phyloP scores from a whole-genome alignment of 495 filamentous ascomycete genomes.

The Penicillium antarcticum region DNA sequence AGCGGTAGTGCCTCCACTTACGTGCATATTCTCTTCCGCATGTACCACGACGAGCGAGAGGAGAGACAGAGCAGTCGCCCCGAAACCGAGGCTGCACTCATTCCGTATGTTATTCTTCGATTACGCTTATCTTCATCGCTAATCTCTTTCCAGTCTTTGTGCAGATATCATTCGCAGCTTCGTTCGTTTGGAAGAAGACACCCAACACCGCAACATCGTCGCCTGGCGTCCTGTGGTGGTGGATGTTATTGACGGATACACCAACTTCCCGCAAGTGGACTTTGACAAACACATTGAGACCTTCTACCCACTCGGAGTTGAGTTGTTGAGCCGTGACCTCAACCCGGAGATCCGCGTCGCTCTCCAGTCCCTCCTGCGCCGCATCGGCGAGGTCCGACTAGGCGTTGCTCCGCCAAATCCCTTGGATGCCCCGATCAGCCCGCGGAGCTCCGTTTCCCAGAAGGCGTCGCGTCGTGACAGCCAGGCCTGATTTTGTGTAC shows the following conservation, averaged over 20 bases:
- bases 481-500: conserved; percentile 12
- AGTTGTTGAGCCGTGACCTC: conserved; percentile 78
- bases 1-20: conserved; percentile 89
- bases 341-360: conserved; percentile 72
- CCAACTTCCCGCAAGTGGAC: conserved; percentile 76
- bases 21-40: conserved; percentile 87
- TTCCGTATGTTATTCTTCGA: conserved; percentile 61
- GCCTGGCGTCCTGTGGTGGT: conserved; percentile 97
- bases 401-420: conserved; percentile 50
- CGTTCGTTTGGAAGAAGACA: conserved; percentile 82
- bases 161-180: conserved; percentile 87
- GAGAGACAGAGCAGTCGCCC: conserved; percentile 74
- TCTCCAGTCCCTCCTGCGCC: conserved; percentile 68
- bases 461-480: conserved; percentile 29
- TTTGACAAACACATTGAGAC: conserved; percentile 74
- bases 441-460: conserved; percentile 41
- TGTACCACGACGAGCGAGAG: conserved; percentile 87
- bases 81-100: conserved; percentile 85
- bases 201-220: conserved; percentile 90
- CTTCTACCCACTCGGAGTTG: conserved; percentile 84
- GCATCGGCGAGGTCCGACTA: conserved; percentile 79
- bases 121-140: conserved; percentile 5
- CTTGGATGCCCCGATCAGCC: conserved; percentile 42
- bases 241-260: conserved; percentile 94
- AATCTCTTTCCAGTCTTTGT: conserved; percentile 57